A percentile compares a stretch with the other conserved stretches of the same genome.
Conservation (phyloP, 306 rosid species). For the Lithocarpus polystachyus region DNA sequence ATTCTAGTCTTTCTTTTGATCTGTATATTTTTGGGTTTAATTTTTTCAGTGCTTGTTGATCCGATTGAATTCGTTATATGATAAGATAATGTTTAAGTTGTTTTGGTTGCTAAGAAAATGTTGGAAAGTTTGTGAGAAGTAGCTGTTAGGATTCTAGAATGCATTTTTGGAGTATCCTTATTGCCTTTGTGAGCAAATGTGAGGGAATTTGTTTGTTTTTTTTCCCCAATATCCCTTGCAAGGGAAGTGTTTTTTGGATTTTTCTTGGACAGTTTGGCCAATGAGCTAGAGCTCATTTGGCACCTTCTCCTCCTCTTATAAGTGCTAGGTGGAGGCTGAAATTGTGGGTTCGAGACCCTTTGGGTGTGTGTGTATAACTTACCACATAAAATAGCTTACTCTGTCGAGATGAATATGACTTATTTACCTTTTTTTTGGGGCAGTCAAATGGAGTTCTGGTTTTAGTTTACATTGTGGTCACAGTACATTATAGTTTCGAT, state of each 20-base stretch:
- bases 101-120: conserved; percentile 14
- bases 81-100: conserved; percentile 14
- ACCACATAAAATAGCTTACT: too few relatives aligned
- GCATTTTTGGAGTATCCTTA: not conserved
- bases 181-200: not conserved
- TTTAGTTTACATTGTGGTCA: conserved; percentile 8
- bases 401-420: not conserved
- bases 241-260: not conserved
- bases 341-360: too few relatives aligned
- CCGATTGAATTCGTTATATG: conserved; percentile 5
- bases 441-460: not conserved
- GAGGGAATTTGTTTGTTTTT: not conserved
- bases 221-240: not conserved
- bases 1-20: not conserved
- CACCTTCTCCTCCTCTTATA: too few relatives aligned
- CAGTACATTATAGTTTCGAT: not conserved
- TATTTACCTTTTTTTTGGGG: not conserved
- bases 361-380: too few relatives aligned
- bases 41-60: not conserved
- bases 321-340: too few relatives aligned
- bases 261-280: not conserved
- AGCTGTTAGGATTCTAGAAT: conserved; percentile 2
- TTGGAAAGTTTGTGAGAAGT: not conserved
- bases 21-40: not conserved
- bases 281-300: too few relatives aligned